These are phyloP conservation scores for Golubevia pallescens DNA, from an alignment of 1,284 basidiomycete species.

Conservation along the genomic window DNA sequence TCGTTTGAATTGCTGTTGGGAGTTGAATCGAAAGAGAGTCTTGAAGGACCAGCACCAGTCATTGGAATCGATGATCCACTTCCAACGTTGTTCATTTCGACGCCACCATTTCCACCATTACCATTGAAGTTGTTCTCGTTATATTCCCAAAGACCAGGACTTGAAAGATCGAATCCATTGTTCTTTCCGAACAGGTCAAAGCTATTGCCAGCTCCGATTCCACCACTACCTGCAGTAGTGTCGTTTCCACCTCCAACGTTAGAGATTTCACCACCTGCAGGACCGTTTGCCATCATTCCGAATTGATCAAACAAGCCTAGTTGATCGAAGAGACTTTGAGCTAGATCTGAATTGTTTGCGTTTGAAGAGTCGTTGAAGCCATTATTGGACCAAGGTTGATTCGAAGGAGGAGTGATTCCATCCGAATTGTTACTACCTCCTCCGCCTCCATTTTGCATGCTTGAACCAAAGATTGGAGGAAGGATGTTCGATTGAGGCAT, in stretches of 20 bases:
- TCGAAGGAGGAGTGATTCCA: no score
- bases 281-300: not conserved
- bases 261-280: not conserved
- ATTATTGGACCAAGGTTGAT: no score
- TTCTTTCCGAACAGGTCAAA: not conserved
- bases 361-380: conserved; percentile 12
- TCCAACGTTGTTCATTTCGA: no score
- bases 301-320: conserved; percentile 28
- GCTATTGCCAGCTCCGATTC: not conserved
- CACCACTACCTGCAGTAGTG: not conserved
- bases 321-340: conserved; percentile 43
- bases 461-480: no score
- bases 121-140: conserved; percentile 6
- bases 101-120: no score
- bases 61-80: no score
- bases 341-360: conserved; percentile 26
- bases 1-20: conserved; percentile 14
- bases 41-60: no score
- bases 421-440: no score
- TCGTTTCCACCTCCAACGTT: no score
- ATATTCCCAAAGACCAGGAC: conserved; percentile 5
- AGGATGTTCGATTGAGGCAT: no score
- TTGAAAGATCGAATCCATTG: not conserved
- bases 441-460: no score
- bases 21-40: conserved; percentile 16